These are phyloP conservation scores for Hyaloperonospora brassicae DNA, from an alignment of 352 stramenopile genomes.

Conservation along the genomic window DNA sequence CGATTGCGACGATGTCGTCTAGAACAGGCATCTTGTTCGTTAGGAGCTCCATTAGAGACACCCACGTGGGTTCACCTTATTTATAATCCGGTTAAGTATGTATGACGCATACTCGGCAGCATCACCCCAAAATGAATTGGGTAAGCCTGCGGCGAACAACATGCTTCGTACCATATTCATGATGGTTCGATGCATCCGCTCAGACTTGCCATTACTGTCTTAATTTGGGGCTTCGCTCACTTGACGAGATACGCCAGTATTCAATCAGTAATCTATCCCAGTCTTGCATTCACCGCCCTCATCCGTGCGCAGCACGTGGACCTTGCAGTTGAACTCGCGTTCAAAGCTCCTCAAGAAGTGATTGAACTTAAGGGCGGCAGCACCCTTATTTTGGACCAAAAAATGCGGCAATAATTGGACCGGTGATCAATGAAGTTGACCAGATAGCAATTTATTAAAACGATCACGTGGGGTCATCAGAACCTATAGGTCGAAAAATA, in stretches of 20 bases:
- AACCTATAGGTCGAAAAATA: neutral
- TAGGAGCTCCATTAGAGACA: neutral
- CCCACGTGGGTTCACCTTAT: neutral
- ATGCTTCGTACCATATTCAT: neutral
- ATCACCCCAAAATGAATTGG: neutral
- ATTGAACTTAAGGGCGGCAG: neutral
- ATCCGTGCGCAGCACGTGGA: constrained; percentile 1
- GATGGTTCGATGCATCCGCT: neutral
- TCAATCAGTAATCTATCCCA: neutral
- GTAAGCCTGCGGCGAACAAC: neutral
- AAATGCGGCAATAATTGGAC: neutral
- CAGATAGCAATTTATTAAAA: neutral
- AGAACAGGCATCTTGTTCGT: neutral
- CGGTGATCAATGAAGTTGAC: no score
- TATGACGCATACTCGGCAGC: neutral
- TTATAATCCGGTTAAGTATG: neutral
- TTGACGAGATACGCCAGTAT: neutral
- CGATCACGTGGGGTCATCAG: neutral
- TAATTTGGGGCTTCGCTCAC: neutral
- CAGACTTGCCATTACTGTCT: neutral
- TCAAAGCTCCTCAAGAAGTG: neutral
- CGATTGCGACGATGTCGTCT: neutral
- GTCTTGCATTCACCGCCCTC: neutral
- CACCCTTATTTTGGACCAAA: neutral
- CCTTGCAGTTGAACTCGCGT: constrained; percentile 1